Evolutionary conservation across 2,329 filamentous ascomycete genomes (phyloP).

Genomic region (Karstenula rhodostoma): DNA sequence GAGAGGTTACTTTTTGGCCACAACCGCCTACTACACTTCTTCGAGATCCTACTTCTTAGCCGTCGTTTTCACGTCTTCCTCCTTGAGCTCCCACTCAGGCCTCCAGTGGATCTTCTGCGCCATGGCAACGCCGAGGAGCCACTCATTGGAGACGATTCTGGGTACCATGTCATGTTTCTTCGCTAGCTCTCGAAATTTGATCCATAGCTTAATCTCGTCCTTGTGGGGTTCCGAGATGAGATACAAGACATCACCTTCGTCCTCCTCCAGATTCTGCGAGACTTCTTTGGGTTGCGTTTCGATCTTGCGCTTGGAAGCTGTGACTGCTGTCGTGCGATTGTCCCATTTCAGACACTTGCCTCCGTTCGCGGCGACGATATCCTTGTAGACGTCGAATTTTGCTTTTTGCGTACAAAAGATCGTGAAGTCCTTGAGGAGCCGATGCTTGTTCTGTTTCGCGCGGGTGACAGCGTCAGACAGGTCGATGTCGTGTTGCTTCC

Average conservation of each 20-base stretch:
- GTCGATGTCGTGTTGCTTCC: conserved; percentile 74
- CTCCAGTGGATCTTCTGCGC: conserved; percentile 72
- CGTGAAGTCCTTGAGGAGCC: conserved; percentile 76
- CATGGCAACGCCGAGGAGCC: conserved; percentile 91
- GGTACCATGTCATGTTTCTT: conserved; percentile 79
- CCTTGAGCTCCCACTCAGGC: conserved; percentile 43
- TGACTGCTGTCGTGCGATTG: conserved; percentile 74
- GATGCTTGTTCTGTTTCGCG: conserved; percentile 78
- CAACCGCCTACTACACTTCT: conserved; percentile 15
- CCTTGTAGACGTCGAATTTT: conserved; percentile 83
- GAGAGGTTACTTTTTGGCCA: conserved; percentile 6
- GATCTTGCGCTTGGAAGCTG: conserved; percentile 51
- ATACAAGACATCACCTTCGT: conserved; percentile 68
- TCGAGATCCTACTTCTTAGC: conserved; percentile 20
- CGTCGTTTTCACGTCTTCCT: conserved; percentile 39
- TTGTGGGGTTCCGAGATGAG: conserved; percentile 74
- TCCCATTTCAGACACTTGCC: conserved; percentile 81
- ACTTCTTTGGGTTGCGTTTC: conserved; percentile 36
- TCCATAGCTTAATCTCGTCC: conserved; percentile 79
- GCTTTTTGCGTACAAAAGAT: conserved; percentile 86
- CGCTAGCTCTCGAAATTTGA: conserved; percentile 81
- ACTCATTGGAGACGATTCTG: conserved; percentile 83
- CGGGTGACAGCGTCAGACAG: conserved; percentile 73
- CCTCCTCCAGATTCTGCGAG: conserved; percentile 70
- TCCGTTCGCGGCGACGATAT: conserved; percentile 88